phyloP scores from a whole-genome alignment of 257 asterid species.

The Solanum sejunctum region DNA sequence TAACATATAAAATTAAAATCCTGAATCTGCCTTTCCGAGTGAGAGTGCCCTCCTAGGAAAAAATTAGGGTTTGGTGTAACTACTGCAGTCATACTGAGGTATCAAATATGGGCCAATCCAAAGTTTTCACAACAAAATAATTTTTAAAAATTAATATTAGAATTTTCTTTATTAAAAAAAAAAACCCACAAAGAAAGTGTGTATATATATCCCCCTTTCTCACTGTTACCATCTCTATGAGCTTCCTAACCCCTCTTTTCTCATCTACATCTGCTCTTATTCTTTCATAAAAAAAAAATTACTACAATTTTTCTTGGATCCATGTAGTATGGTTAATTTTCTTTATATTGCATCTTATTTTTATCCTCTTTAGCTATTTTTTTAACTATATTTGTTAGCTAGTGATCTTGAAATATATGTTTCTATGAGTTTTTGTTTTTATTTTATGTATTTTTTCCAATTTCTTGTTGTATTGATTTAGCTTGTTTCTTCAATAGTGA shows the following conservation, averaged over 20 bases:
- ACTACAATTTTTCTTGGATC: not conserved
- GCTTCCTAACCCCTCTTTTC: not conserved
- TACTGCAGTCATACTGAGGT: not conserved
- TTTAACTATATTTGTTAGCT: not conserved
- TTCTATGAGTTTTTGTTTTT: not conserved
- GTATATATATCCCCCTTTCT: not conserved
- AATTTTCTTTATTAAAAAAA: not conserved
- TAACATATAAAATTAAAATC: not conserved
- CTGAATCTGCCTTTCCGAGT: not conserved
- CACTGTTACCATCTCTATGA: conserved; percentile 5
- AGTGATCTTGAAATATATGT: not conserved
- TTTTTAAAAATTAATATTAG: not conserved
- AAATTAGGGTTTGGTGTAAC: conserved; percentile 14
- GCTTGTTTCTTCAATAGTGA: not conserved
- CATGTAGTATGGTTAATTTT: not conserved
- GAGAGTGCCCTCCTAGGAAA: not conserved
- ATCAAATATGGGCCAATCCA: not conserved
- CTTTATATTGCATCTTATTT: not conserved
- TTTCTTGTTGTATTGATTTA: not conserved
- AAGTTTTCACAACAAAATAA: not conserved
- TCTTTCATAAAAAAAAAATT: not conserved
- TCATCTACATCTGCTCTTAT: not conserved
- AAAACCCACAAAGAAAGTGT: not conserved
- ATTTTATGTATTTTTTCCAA: not conserved
- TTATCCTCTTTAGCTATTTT: not conserved